Base-by-base conservation (phyloP, 1,284 basidiomycete species). In the Cutaneotrichosporon daszewskae region DNA sequence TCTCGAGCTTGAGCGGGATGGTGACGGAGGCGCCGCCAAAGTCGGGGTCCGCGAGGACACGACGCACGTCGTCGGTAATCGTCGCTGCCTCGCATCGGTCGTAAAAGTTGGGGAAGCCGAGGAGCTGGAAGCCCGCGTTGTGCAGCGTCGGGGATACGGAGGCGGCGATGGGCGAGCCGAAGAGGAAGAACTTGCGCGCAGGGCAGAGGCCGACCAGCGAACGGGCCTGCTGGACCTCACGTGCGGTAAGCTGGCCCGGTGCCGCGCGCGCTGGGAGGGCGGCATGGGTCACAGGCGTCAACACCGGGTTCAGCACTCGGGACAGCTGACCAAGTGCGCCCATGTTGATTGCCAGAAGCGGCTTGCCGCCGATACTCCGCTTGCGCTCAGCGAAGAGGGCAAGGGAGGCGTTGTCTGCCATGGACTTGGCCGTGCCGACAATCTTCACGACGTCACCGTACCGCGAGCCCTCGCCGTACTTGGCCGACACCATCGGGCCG, bases 21-120 rank as follows among this genome's bases (percentile, higher is more conserved):
- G 95, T 99, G 19, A 97, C 90, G 6, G 87, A 90, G 7, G 92
- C 92, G 4, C 94, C 94, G 14, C 94, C 94, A 69, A 97, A 98
- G 42, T 83, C 79, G 0, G 80, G 75, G 8, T 79, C 74, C 0
- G 75, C 68, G 13, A 97, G 73, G 2, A 82, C 75, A 0, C 76
- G 72, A 55, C 78, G 77, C 52, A 95, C 76, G 38, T 78, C 75
- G 8, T 82, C 78, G 40, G 81, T 80, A 1, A 94, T 77, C 6
- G 74, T 69, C 12, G 74, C 62, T 0, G 86, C 85, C 73, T 97
- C 88, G 37, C 87, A 74, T n/a, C 86, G 73, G 28, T 76, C 75
- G 66, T 95, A 96, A 12, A 68, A 65, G 65, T 92, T 82, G 0
- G 91, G 91, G 11, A 97, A 74, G 1, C 90, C 90, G 20, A 97